Evolutionary conservation across 2,329 filamentous ascomycete species (phyloP), one percentile per base, ranked within the genome.

Genomic region (Penicillium aurantiogriseum): DNA sequence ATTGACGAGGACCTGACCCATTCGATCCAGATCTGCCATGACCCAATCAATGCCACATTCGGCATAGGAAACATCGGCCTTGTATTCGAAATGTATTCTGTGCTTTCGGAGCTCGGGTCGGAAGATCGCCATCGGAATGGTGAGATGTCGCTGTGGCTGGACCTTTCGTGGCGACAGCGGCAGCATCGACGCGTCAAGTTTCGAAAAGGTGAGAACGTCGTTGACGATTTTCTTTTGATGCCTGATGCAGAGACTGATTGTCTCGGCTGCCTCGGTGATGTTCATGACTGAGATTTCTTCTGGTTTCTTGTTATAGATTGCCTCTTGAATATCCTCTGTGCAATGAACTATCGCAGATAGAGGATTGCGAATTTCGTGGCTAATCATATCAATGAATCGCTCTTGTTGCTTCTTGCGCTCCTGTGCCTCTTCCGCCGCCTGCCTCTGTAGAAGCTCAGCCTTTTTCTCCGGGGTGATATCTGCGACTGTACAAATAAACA

Each of bases 401-500:
- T 92, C 88, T 68, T 93, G 90, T 68, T 89, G 86, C 25, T 85
- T 81, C 72, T 94, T 94, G 59, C 92, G 81, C 70, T 93, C 88
- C 2, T 92, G 85, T 0, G 90, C 91, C 70, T 94, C 90, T 67
- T 92, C 85, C 67, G 90, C 88, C 57, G 90, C 86, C 44, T 87
- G 83, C 66, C 84, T 90, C 72, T 95, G 90, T 35, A 91, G 85
- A 46, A 88, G 86, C 72, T 95, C 91, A 1, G 91, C 90, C 80
- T 88, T 88, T 71, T 95, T 96, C 70, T 94, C 90, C 53, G 89
- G 85, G 19, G 88, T 91, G 62, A 96, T 95, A 68, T 95, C 90
- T 0, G 90, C 93, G 51, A 95, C 88, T 5, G 70, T 69, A 52
- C 66, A 67, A n/a, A 69, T 58, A 9, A 61, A 64, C 0, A 68